A percentile compares a stretch with the other conserved stretches of the same genome.
Evolutionary conservation across 345 rosid species (phyloP).

Genomic region (Lenwebbia sp.): DNA sequence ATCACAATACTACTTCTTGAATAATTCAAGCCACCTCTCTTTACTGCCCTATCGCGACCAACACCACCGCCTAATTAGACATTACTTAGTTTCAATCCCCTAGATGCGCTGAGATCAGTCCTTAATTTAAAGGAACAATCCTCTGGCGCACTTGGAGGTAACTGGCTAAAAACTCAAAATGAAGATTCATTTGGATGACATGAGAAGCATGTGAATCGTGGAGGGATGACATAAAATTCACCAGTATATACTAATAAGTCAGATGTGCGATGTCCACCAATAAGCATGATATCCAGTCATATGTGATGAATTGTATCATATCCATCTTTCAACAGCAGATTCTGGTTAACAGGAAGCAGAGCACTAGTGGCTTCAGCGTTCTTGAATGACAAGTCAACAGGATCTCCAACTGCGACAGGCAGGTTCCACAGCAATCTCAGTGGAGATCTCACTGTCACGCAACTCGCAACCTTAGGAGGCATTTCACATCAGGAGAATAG

Average conservation of each 20-base stretch:
- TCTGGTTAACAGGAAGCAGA: neutral
- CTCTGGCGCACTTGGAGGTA: neutral
- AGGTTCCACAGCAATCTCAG: neutral
- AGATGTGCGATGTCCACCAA: neutral
- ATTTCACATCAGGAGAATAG: neutral
- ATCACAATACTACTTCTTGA: neutral
- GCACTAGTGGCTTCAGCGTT: neutral
- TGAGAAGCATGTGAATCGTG: neutral
- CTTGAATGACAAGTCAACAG: neutral
- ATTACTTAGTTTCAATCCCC: neutral
- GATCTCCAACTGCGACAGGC: neutral
- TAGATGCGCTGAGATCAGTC: neutral
- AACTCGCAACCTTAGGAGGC: neutral
- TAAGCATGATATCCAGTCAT: neutral
- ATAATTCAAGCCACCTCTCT: neutral
- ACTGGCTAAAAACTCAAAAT: neutral
- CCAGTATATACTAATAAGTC: neutral
- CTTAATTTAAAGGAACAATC: neutral
- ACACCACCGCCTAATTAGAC: neutral
- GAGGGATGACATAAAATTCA: neutral
- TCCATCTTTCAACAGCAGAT: neutral
- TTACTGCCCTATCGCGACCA: neutral
- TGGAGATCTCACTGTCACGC: neutral
- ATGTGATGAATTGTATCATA: neutral
- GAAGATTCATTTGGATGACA: neutral